These are phyloP conservation scores for Microdochium nivale DNA, from an alignment of 2,329 filamentous ascomycete species.

Conservation along the genomic window DNA sequence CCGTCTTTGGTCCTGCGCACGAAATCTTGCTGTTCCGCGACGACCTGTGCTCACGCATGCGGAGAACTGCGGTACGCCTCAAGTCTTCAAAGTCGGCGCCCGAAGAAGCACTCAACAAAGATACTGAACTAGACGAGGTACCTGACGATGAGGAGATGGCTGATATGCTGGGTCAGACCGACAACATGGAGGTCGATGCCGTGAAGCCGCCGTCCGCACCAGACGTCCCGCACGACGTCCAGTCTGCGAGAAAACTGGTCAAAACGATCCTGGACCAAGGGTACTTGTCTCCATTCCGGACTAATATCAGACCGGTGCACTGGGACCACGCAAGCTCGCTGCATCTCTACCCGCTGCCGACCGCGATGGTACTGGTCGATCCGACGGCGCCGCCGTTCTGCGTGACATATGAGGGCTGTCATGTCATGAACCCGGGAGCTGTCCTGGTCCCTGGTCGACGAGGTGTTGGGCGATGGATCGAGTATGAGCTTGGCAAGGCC, in stretches of 20 bases:
- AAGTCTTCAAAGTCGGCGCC: conserved; percentile 30
- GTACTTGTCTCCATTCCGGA: conserved; percentile 77
- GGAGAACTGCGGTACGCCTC: conserved; percentile 68
- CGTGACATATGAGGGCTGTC: conserved; percentile 88
- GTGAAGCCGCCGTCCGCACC: conserved; percentile 15
- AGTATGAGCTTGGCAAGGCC: conserved; percentile 65
- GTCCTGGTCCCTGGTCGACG: conserved; percentile 62
- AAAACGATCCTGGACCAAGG: conserved; percentile 90
- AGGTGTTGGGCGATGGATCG: conserved; percentile 72
- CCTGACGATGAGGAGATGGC: conserved; percentile 24
- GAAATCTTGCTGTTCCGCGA: conserved; percentile 85
- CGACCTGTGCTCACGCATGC: conserved; percentile 71
- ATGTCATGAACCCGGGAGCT: conserved; percentile 86
- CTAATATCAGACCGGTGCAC: conserved; percentile 70
- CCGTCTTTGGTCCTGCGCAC: conserved; percentile 78
- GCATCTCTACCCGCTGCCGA: conserved; percentile 82
- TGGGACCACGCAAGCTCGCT: conserved; percentile 79
- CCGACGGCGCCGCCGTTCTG: conserved; percentile 74
- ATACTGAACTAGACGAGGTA: conserved; percentile 4
- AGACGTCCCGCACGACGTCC: conserved; percentile 37
- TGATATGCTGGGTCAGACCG: conserved; percentile 14
- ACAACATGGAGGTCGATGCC: conserved; percentile 36
- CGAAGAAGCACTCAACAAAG: conserved; percentile 12
- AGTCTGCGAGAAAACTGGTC: conserved; percentile 66
- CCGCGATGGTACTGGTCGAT: conserved; percentile 75